Evolutionary conservation across 2,329 filamentous ascomycete species (phyloP).

Genomic region (Diplocarpon rosae): DNA sequence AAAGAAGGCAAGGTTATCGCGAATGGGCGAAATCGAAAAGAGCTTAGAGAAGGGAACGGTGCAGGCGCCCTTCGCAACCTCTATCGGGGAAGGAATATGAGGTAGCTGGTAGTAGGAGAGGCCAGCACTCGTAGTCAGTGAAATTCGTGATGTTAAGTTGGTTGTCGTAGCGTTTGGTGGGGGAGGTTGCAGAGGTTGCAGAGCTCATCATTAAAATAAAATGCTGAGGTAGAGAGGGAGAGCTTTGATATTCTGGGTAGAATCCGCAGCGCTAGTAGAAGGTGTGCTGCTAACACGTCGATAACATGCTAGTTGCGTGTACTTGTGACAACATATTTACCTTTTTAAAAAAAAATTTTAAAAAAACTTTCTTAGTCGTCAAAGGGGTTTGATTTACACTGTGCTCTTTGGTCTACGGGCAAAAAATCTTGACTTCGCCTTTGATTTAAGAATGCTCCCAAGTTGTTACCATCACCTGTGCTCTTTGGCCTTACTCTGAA

Average conservation of each 20-base stretch:
- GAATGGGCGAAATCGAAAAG: constrained; percentile 17
- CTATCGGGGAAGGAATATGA: constrained; percentile 13
- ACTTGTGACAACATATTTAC: too few relatives aligned
- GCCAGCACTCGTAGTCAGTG: constrained; percentile 15
- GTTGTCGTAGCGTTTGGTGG: constrained; percentile 2
- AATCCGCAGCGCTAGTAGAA: not conserved
- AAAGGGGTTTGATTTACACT: too few relatives aligned
- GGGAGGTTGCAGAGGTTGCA: constrained; percentile 4
- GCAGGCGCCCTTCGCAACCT: constrained; percentile 27
- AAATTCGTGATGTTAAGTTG: constrained; percentile 4
- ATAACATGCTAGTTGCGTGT: too few relatives aligned
- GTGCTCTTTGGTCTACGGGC: too few relatives aligned
- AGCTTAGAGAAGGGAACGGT: constrained; percentile 26
- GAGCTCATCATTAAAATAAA: constrained; percentile 5
- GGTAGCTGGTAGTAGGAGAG: constrained; percentile 1
- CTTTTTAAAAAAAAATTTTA: too few relatives aligned
- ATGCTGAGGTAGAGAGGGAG: not conserved
- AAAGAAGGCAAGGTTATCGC: constrained; percentile 1
- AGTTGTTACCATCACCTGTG: too few relatives aligned
- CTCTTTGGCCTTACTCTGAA: too few relatives aligned
- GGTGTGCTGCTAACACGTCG: not conserved
- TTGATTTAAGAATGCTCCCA: too few relatives aligned
- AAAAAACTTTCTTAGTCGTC: too few relatives aligned
- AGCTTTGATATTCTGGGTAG: not conserved
- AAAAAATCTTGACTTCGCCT: too few relatives aligned